Evolutionary conservation across 805 yeast species (phyloP).

Genomic region (Peterozyma toletana): DNA sequence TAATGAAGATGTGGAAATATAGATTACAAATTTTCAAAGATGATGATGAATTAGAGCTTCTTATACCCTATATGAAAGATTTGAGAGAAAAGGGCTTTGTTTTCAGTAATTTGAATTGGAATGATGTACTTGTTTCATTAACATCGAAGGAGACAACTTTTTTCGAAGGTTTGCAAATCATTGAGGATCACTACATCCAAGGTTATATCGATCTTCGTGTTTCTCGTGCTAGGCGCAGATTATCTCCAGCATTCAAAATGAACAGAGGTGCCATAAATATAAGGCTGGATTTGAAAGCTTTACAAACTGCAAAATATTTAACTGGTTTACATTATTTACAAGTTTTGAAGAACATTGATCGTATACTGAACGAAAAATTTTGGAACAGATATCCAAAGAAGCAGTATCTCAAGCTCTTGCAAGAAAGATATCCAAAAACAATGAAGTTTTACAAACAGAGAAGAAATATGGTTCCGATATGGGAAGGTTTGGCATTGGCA

Average conservation of each 20-base stretch:
- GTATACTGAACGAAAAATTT: not conserved
- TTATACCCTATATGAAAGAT: constrained; percentile 11
- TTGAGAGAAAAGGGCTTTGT: constrained; percentile 17
- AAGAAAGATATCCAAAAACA: not conserved
- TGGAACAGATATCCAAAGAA: not conserved
- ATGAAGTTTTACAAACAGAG: not conserved
- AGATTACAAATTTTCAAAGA: constrained; percentile 20
- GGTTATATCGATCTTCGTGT: constrained; percentile 10
- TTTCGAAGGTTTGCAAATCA: constrained; percentile 16
- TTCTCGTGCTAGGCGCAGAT: constrained; percentile 5
- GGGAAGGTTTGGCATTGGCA: not conserved
- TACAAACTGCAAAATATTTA: constrained; percentile 5
- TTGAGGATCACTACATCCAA: constrained; percentile 20
- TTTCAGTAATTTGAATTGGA: constrained; percentile 17
- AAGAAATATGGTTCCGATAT: not conserved
- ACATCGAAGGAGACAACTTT: constrained; percentile 13
- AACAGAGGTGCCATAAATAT: not conserved
- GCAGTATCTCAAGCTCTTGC: not conserved
- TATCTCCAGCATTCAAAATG: not conserved
- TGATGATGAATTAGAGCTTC: constrained; percentile 13
- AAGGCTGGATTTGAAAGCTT: not conserved
- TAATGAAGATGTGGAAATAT: constrained; percentile 21
- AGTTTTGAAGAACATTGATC: constrained; percentile 7
- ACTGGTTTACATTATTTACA: constrained; percentile 7
- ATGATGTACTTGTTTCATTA: constrained; percentile 18